These are phyloP conservation scores for Plantago lanceolata DNA, from an alignment of 305 asterid genomes.

Conservation along the genomic window DNA sequence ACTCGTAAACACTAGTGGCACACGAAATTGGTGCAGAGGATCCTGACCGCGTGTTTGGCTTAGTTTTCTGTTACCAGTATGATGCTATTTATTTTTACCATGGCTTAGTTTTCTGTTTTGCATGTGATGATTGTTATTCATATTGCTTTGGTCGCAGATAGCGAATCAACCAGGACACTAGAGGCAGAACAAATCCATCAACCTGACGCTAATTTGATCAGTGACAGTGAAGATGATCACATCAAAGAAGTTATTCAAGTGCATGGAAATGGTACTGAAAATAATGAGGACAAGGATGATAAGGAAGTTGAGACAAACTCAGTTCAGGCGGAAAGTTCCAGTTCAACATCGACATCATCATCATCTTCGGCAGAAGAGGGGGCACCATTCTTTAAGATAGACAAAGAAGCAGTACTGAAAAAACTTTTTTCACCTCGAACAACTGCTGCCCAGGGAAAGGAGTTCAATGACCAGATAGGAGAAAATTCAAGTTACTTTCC, in stretches of 20 bases:
- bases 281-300: conserved; percentile 17
- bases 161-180: conserved; percentile 25
- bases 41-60: no score
- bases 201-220: conserved; percentile 26
- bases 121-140: neutral
- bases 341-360: conserved; percentile 31
- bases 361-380: conserved; percentile 61
- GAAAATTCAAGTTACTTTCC: conserved; percentile 22
- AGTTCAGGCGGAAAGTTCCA: conserved; percentile 23
- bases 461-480: conserved; percentile 19
- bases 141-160: conserved; percentile 28
- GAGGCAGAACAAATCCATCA: conserved; percentile 36
- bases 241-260: conserved; percentile 44
- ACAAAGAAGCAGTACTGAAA: conserved; percentile 66
- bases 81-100: no score
- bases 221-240: conserved; percentile 29
- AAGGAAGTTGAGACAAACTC: conserved; percentile 26
- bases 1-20: no score
- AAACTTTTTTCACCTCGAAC: conserved; percentile 54
- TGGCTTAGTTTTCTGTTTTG: no score
- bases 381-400: conserved; percentile 41
- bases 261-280: conserved; percentile 17
- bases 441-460: conserved; percentile 30
- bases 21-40: no score
- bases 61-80: no score